Evolutionary conservation across 306 rosid species (phyloP), one percentile per base, ranked within the genome.

Genomic region (Citrullus mucosospermus): DNA sequence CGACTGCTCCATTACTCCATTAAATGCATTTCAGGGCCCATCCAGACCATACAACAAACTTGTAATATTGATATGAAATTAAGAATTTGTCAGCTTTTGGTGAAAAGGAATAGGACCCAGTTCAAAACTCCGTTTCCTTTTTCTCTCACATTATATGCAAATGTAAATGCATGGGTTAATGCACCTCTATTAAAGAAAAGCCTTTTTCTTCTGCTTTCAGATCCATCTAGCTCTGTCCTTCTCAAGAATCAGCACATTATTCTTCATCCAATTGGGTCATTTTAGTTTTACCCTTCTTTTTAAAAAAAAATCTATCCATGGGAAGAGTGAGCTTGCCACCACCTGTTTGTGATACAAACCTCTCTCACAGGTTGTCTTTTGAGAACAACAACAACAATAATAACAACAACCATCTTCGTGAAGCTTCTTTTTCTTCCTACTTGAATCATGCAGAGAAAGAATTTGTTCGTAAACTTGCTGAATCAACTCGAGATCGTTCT

Each of bases 401-500:
- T 12, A 67, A 41, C 20, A 32, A 74, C 32, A 2, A 48, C 54
- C 54, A 48, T 48, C 79, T 20, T 58, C 79, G 79, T 12, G 69
- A 76, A 38, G 79, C 68, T 15, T 76, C 79, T 4, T 76, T 76
- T 48, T 76, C 79, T 76, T 76, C 79, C 5, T 76, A 76, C 30
- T 55, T 76, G 25, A 59, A 76, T 32, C 53, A 76, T 39, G 79
- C 66, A 12, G 79, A 76, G 53, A 41, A 59, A 58, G 79, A 76
- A 4, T 76, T 76, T 14, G 79, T 76, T 9, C 79, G 69, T 20
- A 76, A 76, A 22, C 79, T 76, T n/a, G 55, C 69, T 6, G 56
- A 76, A 44, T 38, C 79, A 13, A 41, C 62, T 30, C 46, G 78
- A 17, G 48, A 51, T 32, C 76, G 39, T 0, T 48, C 76, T 0